Evolutionary conservation across 768 basidiomycete genomes (phyloP), one percentile per base, ranked within the genome.

Genomic region (Podaxis sp.): DNA sequence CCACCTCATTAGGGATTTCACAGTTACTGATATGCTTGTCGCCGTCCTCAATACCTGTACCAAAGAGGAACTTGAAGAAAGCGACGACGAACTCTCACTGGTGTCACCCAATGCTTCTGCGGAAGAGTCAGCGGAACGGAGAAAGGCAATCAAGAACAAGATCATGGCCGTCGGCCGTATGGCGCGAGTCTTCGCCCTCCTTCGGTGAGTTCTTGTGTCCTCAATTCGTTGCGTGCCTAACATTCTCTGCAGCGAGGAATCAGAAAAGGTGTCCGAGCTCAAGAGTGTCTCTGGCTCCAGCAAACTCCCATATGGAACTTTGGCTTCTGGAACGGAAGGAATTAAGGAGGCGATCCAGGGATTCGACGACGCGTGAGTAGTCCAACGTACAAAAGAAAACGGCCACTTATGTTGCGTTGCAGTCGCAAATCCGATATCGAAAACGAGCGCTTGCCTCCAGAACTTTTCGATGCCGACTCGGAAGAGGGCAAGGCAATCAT

Each of bases 1-100:
- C 28, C 53, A 58, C 21, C 61, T 32, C 55, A 50, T 46, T 25
- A n/a, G 47, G 4, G 28, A 48, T 55, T 40, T 51, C 51, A 25
- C 61, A 98, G 96, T 99, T 75, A 95, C 94, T 63, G 97, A 99
- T 72, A 98, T 98, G 96, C 80, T 99, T 61, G 94, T 97, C 27
- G 94, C 95, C 2, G 93, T 99, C 50, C 83, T 99, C 23, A 93
- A 95, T 69, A 94, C 94, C 14, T 98, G 95, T 75, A 92, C 90
- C 56, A 93, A 95, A 73, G 95, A 98, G 70, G 97, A 98, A 73
- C 84, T 98, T 9, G 93, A 96, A 67, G 94, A 96, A 71, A 82
- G 82, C 38, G 88, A 90, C 64, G 87, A 88, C 32, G 81, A 79
- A 40, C 63, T 75, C 38, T 69, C 76, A 5, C 63, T 77, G 57